Base-by-base conservation (phyloP, 2,329 filamentous ascomycete genomes). In the Mycosphaerelloides madeirae region DNA sequence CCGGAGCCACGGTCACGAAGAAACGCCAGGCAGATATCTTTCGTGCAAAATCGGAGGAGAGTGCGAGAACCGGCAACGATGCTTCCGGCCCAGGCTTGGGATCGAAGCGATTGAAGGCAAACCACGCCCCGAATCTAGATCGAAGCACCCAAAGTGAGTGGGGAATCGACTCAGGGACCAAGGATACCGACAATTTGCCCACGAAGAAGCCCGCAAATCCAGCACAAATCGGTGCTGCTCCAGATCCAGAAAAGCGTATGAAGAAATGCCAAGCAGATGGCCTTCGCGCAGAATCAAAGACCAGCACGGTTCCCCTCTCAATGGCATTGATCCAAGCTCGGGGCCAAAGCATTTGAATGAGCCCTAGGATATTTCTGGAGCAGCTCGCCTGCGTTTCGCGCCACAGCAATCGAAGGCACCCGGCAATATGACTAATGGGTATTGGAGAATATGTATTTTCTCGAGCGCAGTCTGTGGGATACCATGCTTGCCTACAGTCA, bases 141-240 rank as follows among this genome's bases (percentile, higher is more conserved):
- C 13, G 13, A 15, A 33, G 7, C 31, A 12, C 13, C n/a, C n/a
- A 33, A 14, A 6, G n/a, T 6, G 12, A 35, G 34, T 25, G 16
- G 13, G 15, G 4, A 22, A n/a, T 13, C 9, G 41, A 33, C 6
- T 33, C 28, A 4, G 29, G 31, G 6, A 8, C 12, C 33, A 18
- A 44, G 18, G 9, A 8, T 12, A 25, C 41, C 9, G 20, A 3
- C 2, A 4, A 38, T 6, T 29, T 20, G 2, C 41, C 41, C 9
- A 43, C 41, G 3, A 37, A 25, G 9, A 37, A 22, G 18, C 22
- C 34, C 3, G 25, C 25, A 4, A 43, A 37, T 16, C 41, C 32
- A 6, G 4, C 6, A 4, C 32, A 43, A n/a, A 43, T 42, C 31
- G n/a, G n/a, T n/a, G n/a, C n/a, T n/a, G n/a, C n/a, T n/a, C n/a